phyloP scores from a whole-genome alignment of 2,329 filamentous ascomycete genomes.

The Orbilia blumenaviensis region DNA sequence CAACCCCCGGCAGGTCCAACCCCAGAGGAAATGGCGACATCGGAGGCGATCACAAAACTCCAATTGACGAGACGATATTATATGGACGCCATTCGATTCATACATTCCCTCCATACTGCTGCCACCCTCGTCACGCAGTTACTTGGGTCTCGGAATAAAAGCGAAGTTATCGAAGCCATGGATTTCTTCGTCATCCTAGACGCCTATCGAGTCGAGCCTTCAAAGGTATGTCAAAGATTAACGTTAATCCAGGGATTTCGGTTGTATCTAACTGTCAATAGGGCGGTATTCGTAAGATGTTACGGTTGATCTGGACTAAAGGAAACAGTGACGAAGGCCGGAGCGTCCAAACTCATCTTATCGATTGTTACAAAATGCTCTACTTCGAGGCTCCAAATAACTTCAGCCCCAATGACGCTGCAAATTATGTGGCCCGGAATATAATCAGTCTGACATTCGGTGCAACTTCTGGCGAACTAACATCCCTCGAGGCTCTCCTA shows the following conservation, averaged over 20 bases:
- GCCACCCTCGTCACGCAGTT: constrained; percentile 84
- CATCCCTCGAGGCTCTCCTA: constrained; percentile 90
- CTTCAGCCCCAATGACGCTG: constrained; percentile 86
- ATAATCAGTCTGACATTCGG: constrained; percentile 99
- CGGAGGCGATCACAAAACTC: constrained; percentile 85
- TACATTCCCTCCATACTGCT: constrained; percentile 85
- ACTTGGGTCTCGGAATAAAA: constrained; percentile 94
- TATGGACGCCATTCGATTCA: constrained; percentile 90
- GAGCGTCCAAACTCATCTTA: constrained; percentile 93
- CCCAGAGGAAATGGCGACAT: constrained; percentile 84
- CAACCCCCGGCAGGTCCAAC: constrained; percentile 76
- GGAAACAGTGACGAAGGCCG: constrained; percentile 99
- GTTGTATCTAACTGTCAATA: constrained; percentile 21
- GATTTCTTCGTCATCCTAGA: constrained; percentile 97
- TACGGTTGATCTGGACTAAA: constrained; percentile 98
- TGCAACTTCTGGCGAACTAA: constrained; percentile 85
- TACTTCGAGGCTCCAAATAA: constrained; percentile 95
- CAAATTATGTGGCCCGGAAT: constrained; percentile 94
- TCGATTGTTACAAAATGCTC: constrained; percentile 93
- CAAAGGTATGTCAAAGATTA: constrained; percentile 67
- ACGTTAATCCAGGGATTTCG: neutral
- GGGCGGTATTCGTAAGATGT: constrained; percentile 90
- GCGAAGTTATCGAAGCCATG: constrained; percentile 98
- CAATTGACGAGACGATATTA: constrained; percentile 91
- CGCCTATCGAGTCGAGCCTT: constrained; percentile 93